A percentile compares a stretch with the other conserved stretches of the same genome.
Evolutionary conservation across 2,329 filamentous ascomycete species (phyloP).

Genomic region (Penicillium sp.): DNA sequence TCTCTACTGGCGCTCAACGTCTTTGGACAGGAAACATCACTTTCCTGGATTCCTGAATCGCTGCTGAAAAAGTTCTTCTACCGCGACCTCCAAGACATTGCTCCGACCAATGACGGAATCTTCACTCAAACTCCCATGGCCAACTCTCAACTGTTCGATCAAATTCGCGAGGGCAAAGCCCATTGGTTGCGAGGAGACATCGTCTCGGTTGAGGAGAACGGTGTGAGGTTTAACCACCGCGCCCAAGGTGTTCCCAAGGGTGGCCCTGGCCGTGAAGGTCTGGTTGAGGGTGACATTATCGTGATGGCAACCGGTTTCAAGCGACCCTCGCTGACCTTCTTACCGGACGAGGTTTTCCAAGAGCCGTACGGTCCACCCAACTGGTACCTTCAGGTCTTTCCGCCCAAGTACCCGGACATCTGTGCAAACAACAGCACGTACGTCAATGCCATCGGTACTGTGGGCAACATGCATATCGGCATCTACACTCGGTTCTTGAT

Average conservation of each 20-base stretch:
- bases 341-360: conserved; percentile 70
- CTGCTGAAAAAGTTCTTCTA: conserved; percentile 79
- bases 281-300: conserved; percentile 70
- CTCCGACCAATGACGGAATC: conserved; percentile 64
- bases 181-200: conserved; percentile 83
- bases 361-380: conserved; percentile 75
- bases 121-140: conserved; percentile 86
- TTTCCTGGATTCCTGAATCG: conserved; percentile 76
- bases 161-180: conserved; percentile 68
- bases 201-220: conserved; percentile 59
- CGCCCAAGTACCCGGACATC: conserved; percentile 68
- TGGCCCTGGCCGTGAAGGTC: conserved; percentile 67
- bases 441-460: conserved; percentile 73
- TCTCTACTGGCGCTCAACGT: conserved; percentile 73
- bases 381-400: conserved; percentile 88
- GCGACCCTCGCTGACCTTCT: conserved; percentile 68
- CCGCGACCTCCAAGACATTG: conserved; percentile 71
- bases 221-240: conserved; percentile 70
- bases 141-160: conserved; percentile 75
- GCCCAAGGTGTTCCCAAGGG: conserved; percentile 69
- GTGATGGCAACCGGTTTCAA: conserved; percentile 83
- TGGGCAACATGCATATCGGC: conserved; percentile 85
- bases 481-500: conserved; percentile 83
- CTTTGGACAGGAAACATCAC: conserved; percentile 70
- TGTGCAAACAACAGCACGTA: conserved; percentile 85